These are phyloP conservation scores for Durusdinium trenchii DNA, from an alignment of 73 alveolate species.

Conservation along the genomic window DNA sequence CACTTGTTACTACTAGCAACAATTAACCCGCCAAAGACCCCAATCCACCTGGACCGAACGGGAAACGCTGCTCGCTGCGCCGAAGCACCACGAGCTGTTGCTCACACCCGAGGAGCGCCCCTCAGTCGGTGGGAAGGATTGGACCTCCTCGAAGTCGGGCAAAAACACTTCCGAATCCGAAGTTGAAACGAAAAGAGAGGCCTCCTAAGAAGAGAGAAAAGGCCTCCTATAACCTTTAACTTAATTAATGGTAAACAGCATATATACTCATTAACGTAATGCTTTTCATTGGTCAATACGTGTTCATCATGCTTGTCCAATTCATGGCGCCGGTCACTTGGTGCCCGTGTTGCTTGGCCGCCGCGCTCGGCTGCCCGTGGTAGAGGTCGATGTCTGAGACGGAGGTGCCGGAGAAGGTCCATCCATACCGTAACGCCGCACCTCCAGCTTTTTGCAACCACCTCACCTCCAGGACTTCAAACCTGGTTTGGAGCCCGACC, in stretches of 20 bases:
- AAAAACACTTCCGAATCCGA: background rate
- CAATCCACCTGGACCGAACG: background rate
- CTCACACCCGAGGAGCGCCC: slow-evolving; percentile 53
- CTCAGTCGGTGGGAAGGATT: background rate
- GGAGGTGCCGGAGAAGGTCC: background rate
- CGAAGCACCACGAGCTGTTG: slow-evolving; percentile 55
- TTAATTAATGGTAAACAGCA: background rate
- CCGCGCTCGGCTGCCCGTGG: slow-evolving; percentile 53
- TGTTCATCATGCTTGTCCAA: background rate
- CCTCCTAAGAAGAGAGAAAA: background rate
- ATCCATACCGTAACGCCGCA: background rate
- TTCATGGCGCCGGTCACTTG: background rate
- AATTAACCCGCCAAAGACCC: background rate
- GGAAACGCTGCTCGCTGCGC: background rate
- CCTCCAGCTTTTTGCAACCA: background rate
- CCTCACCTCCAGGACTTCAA: too few relatives aligned
- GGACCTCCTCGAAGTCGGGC: background rate
- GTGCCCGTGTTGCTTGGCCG: background rate
- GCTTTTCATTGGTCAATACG: background rate
- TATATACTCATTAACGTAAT: background rate
- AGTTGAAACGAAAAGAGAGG: background rate
- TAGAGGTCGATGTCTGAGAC: slow-evolving; percentile 49
- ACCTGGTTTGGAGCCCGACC: background rate
- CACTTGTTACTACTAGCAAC: background rate
- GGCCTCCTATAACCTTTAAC: background rate